A percentile compares a stretch with the other conserved stretches of the same genome.
Conservation (phyloP, 345 rosid genomes). For the Erysimum cheiranthoides region DNA sequence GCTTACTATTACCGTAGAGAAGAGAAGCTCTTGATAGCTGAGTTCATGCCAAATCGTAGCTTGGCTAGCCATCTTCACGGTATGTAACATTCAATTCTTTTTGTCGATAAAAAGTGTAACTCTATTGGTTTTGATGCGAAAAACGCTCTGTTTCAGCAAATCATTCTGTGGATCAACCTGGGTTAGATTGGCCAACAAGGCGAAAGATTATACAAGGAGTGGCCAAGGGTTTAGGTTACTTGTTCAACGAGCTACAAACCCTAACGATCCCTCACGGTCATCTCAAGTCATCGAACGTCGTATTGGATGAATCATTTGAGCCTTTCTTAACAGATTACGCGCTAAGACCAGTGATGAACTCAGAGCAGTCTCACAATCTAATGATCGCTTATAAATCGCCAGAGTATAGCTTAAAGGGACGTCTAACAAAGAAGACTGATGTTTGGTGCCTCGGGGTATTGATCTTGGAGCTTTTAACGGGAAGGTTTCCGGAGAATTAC, state of each 20-base stretch:
- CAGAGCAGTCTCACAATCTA: constrained; percentile 61
- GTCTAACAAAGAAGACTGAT: constrained; percentile 61
- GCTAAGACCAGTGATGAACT: constrained; percentile 65
- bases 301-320: constrained; percentile 55
- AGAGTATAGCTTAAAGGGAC: constrained; percentile 55
- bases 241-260: constrained; percentile 63
- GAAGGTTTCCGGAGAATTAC: constrained; percentile 72
- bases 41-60: constrained; percentile 60
- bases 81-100: constrained; percentile 28
- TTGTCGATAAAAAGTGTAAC: not conserved
- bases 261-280: constrained; percentile 73
- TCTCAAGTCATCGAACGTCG: constrained; percentile 80
- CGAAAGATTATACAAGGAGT: constrained; percentile 68
- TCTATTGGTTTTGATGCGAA: not conserved
- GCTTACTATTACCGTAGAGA: constrained; percentile 78
- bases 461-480: constrained; percentile 66
- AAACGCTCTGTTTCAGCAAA: constrained; percentile 57
- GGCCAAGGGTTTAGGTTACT: constrained; percentile 65
- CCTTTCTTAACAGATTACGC: constrained; percentile 68
- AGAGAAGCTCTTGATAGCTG: constrained; percentile 71
- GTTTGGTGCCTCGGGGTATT: constrained; percentile 75
- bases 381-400: constrained; percentile 79
- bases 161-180: constrained; percentile 51
- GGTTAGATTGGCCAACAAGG: constrained; percentile 68
- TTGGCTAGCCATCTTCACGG: constrained; percentile 80